A percentile compares a stretch with the other conserved stretches of the same genome.
Conservation (phyloP, 1,284 basidiomycete genomes). For the Boletellus deceptivus region DNA sequence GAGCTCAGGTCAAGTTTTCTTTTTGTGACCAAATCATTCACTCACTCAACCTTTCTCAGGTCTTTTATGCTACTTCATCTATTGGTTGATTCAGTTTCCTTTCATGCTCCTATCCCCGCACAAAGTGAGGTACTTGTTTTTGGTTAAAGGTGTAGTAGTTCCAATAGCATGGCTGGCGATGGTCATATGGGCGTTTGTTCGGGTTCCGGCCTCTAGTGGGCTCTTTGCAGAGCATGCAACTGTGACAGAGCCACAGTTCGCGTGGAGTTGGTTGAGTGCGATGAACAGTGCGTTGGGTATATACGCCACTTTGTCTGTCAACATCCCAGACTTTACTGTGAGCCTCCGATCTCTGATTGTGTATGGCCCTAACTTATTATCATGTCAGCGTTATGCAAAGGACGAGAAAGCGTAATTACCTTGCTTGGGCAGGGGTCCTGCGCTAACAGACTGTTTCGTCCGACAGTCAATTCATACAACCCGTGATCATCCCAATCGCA, state of each 20-base stretch:
- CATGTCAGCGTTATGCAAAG: slow-evolving; percentile 27
- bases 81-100: slow-evolving; percentile 62
- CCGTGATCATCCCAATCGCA: slow-evolving; percentile 54
- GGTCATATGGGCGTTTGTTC: slow-evolving; percentile 58
- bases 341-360: slow-evolving; percentile 5
- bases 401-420: slow-evolving; percentile 22
- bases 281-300: slow-evolving; percentile 55
- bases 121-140: slow-evolving; percentile 60
- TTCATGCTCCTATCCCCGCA: slow-evolving; percentile 63
- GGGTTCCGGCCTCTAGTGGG: slow-evolving; percentile 47
- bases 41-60: slow-evolving; percentile 26
- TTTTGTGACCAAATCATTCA: too few species aligned
- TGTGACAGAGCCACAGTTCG: slow-evolving; percentile 39
- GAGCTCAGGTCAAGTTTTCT: slow-evolving; percentile 24
- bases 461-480: slow-evolving; percentile 49
- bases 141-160: slow-evolving; percentile 55
- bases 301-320: slow-evolving; percentile 51
- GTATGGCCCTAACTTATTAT: background rate
- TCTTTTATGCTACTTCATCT: slow-evolving; percentile 61
- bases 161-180: slow-evolving; percentile 56
- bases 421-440: background rate
- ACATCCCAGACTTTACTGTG: slow-evolving; percentile 58
- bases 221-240: slow-evolving; percentile 42
- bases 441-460: background rate
- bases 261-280: slow-evolving; percentile 56